Percentiles rank a stretch among this genome's conserved stretches.
Conservation (phyloP, 345 rosid genomes). For the Pugionium dolabratum region DNA sequence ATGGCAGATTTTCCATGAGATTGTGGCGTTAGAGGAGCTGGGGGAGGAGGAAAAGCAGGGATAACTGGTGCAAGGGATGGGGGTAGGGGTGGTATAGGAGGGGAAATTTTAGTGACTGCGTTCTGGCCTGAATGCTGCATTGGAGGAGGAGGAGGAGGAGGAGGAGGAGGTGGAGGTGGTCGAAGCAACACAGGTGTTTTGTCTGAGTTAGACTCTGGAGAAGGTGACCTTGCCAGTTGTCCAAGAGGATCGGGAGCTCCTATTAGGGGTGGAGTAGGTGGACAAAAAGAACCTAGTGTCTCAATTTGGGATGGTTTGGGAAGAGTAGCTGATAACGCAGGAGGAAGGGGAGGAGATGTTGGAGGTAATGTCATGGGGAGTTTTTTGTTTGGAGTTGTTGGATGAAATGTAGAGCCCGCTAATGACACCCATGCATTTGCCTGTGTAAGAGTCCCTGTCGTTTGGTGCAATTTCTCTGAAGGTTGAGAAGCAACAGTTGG, state of each 20-base stretch:
- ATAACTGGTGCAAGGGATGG: slow-evolving; percentile 30
- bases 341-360: slow-evolving; percentile 30
- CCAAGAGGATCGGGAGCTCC: slow-evolving; percentile 7
- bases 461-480: slow-evolving; percentile 30
- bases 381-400: slow-evolving; percentile 16
- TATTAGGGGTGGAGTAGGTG: slow-evolving; percentile 18
- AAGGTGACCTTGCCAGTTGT: slow-evolving; percentile 22
- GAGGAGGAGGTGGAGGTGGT: slow-evolving; percentile 4
- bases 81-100: slow-evolving; percentile 38
- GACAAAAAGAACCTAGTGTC: neutral
- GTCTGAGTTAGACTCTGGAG: slow-evolving; percentile 21
- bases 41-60: slow-evolving; percentile 38
- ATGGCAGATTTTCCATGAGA: slow-evolving; percentile 34
- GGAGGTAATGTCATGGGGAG: slow-evolving; percentile 36
- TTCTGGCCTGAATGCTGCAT: slow-evolving; percentile 24
- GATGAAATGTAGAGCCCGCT: slow-evolving; percentile 28
- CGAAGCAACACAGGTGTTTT: neutral
- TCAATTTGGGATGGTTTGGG: slow-evolving; percentile 23
- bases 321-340: slow-evolving; percentile 35
- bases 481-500: slow-evolving; percentile 30
- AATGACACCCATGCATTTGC: slow-evolving; percentile 38
- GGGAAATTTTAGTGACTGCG: slow-evolving; percentile 5
- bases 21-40: slow-evolving; percentile 44
- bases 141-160: slow-evolving; percentile 33
- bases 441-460: slow-evolving; percentile 31